These are phyloP conservation scores for Spergularia marina DNA, from an alignment of 148 eudicot species.

Conservation along the genomic window DNA sequence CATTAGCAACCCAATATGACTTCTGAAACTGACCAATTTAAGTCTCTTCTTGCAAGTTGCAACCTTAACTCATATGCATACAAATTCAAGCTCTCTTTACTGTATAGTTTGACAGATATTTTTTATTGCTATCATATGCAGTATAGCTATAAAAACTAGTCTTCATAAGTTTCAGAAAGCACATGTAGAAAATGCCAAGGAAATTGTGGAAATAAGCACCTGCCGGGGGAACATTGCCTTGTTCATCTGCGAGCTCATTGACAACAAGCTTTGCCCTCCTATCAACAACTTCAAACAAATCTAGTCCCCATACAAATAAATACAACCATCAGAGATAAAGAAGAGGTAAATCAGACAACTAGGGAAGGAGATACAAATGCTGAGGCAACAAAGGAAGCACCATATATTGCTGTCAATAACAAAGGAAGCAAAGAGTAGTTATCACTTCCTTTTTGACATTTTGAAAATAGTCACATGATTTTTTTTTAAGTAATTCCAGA, in stretches of 20 bases:
- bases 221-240: conserved; percentile 39
- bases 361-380: background rate
- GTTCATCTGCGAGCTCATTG: conserved; percentile 80
- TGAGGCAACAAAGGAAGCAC: background rate
- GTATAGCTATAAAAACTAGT: background rate
- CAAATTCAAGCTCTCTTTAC: conserved; percentile 6
- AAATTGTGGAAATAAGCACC: conserved; percentile 40
- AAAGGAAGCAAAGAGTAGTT: background rate
- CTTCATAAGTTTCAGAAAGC: background rate
- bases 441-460: background rate
- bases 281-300: conserved; percentile 95
- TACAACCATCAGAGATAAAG: background rate
- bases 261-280: conserved; percentile 93
- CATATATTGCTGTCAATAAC: background rate
- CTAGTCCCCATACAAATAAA: conserved; percentile 32
- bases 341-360: background rate
- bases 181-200: background rate
- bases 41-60: background rate
- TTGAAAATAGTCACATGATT: background rate
- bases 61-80: background rate
- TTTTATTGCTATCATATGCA: background rate
- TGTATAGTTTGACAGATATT: background rate
- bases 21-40: background rate
- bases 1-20: background rate
- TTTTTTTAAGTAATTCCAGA: background rate